A percentile compares a stretch with the other conserved stretches of the same genome.
These are phyloP conservation scores for Solanum habrochaites DNA, from an alignment of 257 asterid genomes.

Conservation along the genomic window DNA sequence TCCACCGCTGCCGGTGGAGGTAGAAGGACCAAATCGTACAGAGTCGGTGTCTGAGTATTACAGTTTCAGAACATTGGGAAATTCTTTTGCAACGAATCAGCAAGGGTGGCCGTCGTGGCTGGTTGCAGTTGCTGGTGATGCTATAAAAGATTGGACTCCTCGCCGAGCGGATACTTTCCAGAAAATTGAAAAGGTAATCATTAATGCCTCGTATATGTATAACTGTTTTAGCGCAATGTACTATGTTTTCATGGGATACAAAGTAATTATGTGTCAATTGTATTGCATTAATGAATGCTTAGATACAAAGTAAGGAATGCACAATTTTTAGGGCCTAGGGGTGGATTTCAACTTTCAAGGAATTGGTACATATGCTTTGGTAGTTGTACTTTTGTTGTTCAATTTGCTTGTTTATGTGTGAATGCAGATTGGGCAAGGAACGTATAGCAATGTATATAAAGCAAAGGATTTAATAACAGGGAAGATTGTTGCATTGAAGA, in stretches of 20 bases:
- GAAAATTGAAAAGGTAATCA: slow-evolving; percentile 71
- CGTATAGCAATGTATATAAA: slow-evolving; percentile 86
- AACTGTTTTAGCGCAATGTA: not conserved
- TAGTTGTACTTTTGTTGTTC: not conserved
- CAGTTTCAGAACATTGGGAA: not conserved
- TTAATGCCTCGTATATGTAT: not conserved
- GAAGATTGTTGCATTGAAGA: slow-evolving; percentile 84
- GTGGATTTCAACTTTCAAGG: not conserved
- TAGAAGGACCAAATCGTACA: not conserved
- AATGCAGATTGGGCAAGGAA: slow-evolving; percentile 86
- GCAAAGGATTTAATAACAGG: slow-evolving; percentile 81
- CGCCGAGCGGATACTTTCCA: slow-evolving; percentile 81
- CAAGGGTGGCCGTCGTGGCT: slow-evolving; percentile 91
- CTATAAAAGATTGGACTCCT: slow-evolving; percentile 72
- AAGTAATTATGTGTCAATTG: not conserved
- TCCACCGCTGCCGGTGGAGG: not conserved
- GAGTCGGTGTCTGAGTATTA: not conserved
- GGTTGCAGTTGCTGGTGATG: slow-evolving; percentile 60
- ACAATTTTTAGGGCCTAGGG: not conserved
- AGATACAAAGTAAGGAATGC: not conserved
- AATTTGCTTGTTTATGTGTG: not conserved
- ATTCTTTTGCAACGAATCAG: slow-evolving; percentile 1
- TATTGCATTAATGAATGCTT: not conserved
- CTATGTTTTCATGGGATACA: not conserved
- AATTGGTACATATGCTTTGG: not conserved